Conservation (phyloP, 2,329 filamentous ascomycete genomes). For the Phaeosphaeria sp. region DNA sequence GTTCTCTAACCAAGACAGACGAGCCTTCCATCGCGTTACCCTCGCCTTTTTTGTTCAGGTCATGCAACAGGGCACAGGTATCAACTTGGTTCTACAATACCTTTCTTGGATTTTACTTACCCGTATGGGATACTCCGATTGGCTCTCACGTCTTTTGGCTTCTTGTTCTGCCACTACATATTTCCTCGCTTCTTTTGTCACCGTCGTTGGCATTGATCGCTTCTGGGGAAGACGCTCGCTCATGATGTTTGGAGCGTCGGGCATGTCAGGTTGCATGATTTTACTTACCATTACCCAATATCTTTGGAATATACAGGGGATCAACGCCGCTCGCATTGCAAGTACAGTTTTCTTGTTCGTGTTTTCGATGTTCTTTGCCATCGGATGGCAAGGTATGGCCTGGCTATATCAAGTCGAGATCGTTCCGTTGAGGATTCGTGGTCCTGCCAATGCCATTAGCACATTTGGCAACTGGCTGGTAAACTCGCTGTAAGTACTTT, state of each 20-base stretch:
- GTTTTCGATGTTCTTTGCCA: constrained; percentile 90
- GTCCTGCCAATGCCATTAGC: constrained; percentile 83
- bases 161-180: constrained; percentile 48
- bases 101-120: constrained; percentile 60
- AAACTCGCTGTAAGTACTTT: constrained; percentile 51
- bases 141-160: constrained; percentile 50
- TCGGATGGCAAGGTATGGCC: constrained; percentile 78
- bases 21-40: constrained; percentile 51
- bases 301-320: constrained; percentile 25
- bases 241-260: constrained; percentile 46
- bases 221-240: constrained; percentile 44
- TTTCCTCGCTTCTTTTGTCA: constrained; percentile 46
- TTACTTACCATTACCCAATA: constrained; percentile 37
- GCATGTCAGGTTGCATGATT: constrained; percentile 44
- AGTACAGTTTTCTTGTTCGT: constrained; percentile 77
- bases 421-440: constrained; percentile 85
- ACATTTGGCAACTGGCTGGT: constrained; percentile 90
- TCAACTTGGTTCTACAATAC: constrained; percentile 41
- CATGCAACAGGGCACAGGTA: constrained; percentile 51
- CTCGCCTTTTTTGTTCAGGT: constrained; percentile 52
- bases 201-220: constrained; percentile 45
- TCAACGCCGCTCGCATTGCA: constrained; percentile 38
- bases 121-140: constrained; percentile 55
- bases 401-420: constrained; percentile 73
- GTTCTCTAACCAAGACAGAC: constrained; percentile 44